These are phyloP conservation scores for Volvox reticuliferus DNA, from an alignment of 139 green algal genomes.

Conservation along the genomic window DNA sequence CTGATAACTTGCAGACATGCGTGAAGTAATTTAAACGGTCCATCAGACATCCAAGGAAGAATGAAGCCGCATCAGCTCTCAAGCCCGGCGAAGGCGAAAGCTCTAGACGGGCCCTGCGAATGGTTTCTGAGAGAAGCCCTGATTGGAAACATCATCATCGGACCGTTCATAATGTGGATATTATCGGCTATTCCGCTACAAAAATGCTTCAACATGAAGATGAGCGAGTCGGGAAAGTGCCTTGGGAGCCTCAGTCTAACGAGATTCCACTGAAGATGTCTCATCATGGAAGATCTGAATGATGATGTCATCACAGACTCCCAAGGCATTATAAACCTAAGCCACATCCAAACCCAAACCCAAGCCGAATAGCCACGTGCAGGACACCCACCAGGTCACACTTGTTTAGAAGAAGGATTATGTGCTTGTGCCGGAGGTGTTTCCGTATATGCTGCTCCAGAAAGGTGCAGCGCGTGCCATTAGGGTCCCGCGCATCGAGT, in stretches of 20 bases:
- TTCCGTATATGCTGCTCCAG: conserved; percentile 95
- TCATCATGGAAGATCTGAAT: not conserved
- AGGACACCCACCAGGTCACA: conserved; percentile 86
- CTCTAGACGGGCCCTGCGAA: conserved; percentile 80
- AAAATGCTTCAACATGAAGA: too few species aligned
- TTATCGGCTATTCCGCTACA: not conserved
- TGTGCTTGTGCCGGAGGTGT: conserved; percentile 95
- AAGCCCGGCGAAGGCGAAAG: conserved; percentile 76
- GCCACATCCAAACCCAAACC: too few species aligned
- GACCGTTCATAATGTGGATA: not conserved
- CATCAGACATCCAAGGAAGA: conserved; percentile 83
- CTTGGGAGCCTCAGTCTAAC: conserved; percentile 71
- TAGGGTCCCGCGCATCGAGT: conserved; percentile 96
- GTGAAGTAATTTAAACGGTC: not conserved
- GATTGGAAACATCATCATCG: conserved; percentile 67
- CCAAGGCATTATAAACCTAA: not conserved
- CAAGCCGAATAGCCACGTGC: not conserved
- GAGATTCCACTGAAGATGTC: conserved; percentile 72
- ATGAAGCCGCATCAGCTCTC: conserved; percentile 77
- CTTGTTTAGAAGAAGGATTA: conserved; percentile 99
- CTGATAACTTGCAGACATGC: too few species aligned
- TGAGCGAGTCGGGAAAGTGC: too few species aligned
- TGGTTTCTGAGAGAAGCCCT: conserved; percentile 78
- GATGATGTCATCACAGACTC: conserved; percentile 36
- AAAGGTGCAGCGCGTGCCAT: conserved; percentile 94